These are phyloP conservation scores for Eudorina sp. DNA, from an alignment of 139 green algal species.

Conservation along the genomic window DNA sequence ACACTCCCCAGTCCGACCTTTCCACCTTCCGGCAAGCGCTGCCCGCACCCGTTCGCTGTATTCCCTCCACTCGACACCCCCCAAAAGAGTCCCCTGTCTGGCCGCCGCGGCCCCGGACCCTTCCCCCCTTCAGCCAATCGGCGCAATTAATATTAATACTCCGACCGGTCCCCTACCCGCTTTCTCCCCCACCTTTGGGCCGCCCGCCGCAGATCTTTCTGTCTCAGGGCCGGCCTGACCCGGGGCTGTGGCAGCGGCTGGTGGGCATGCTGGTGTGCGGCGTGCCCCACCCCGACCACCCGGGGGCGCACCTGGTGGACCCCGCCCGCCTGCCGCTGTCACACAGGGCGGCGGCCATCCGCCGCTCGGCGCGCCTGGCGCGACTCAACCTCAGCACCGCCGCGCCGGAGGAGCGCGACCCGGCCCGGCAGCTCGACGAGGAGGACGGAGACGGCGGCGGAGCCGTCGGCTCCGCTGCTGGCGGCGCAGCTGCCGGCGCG, in stretches of 20 bases:
- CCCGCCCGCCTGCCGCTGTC: slow-evolving; percentile 20
- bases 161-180: not conserved
- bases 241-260: slow-evolving; percentile 63
- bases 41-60: too few relatives aligned
- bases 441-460: not conserved
- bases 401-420: not conserved
- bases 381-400: not conserved
- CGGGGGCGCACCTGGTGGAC: slow-evolving; percentile 20
- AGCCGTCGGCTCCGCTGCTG: not conserved
- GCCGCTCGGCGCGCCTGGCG: not conserved
- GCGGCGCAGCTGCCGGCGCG: not conserved
- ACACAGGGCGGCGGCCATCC: slow-evolving; percentile 28
- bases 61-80: too few relatives aligned
- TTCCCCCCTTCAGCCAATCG: too few relatives aligned
- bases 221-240: not conserved
- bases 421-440: not conserved
- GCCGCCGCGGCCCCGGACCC: too few relatives aligned
- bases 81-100: too few relatives aligned
- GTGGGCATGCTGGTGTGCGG: slow-evolving; percentile 50
- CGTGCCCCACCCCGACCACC: slow-evolving; percentile 55
- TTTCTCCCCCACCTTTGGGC: too few relatives aligned
- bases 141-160: too few relatives aligned
- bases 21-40: too few relatives aligned
- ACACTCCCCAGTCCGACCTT: too few relatives aligned
- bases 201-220: slow-evolving; percentile 44